These are phyloP conservation scores for Eimeria tenella DNA, from an alignment of 169 alveolate species.

Conservation along the genomic window DNA sequence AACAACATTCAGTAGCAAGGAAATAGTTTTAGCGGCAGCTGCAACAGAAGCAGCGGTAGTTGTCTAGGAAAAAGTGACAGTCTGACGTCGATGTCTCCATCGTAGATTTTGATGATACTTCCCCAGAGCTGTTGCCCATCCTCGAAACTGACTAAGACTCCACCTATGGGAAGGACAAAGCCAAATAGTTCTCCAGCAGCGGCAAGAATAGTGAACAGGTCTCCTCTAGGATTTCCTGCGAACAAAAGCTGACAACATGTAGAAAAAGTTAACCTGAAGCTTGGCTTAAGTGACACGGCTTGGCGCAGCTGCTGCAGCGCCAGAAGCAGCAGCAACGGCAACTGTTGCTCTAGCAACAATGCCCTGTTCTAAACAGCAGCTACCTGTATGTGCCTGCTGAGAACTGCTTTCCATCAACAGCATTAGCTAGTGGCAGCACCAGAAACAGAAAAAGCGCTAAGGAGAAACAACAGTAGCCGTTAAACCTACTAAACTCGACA, in stretches of 20 bases:
- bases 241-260: background rate
- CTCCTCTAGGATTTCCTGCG: background rate
- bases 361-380: too few species aligned
- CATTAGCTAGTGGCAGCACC: too few species aligned
- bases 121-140: background rate
- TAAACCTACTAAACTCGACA: too few species aligned
- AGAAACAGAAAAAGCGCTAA: too few species aligned
- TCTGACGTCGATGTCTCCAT: background rate
- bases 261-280: too few species aligned
- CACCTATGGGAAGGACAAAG: background rate
- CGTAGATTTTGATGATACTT: background rate
- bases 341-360: too few species aligned
- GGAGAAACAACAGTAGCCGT: too few species aligned
- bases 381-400: too few species aligned
- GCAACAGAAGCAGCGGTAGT: slow-evolving; percentile 14
- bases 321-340: too few species aligned
- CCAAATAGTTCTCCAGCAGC: background rate
- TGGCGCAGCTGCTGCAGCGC: too few species aligned
- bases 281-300: too few species aligned
- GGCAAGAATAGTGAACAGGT: background rate
- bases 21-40: background rate
- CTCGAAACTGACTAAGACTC: background rate
- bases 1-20: background rate
- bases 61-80: background rate
- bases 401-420: too few species aligned